Conservation (phyloP, 2,329 filamentous ascomycete genomes). For the Calycina marina region DNA sequence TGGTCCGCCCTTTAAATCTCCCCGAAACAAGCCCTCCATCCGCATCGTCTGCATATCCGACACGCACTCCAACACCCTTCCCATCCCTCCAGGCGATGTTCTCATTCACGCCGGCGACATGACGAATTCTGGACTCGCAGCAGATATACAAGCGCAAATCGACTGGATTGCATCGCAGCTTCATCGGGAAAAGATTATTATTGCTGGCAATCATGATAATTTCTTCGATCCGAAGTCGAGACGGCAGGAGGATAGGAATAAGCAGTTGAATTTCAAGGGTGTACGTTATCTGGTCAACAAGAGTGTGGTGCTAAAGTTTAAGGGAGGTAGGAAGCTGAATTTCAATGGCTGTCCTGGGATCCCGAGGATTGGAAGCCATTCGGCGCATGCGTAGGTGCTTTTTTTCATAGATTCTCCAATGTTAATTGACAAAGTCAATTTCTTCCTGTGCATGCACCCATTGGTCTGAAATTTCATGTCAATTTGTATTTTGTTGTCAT, state of each 20-base stretch:
- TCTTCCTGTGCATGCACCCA: no score
- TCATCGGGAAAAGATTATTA: constrained; percentile 66
- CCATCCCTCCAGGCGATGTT: constrained; percentile 66
- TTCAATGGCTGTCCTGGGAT: constrained; percentile 76
- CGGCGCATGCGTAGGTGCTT: constrained; percentile 41
- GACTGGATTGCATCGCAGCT: constrained; percentile 67
- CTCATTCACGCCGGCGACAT: constrained; percentile 86
- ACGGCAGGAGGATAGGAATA: constrained; percentile 37
- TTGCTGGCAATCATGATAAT: constrained; percentile 81
- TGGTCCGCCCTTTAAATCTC: constrained; percentile 45
- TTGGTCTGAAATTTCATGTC: no score
- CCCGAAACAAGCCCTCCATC: constrained; percentile 40
- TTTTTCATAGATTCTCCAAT: neutral
- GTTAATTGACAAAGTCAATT: no score
- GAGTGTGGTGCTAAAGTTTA: constrained; percentile 47
- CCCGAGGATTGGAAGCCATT: constrained; percentile 58
- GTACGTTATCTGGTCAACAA: constrained; percentile 66
- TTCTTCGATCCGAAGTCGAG: constrained; percentile 62
- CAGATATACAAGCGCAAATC: constrained; percentile 67
- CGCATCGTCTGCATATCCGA: constrained; percentile 81
- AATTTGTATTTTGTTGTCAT: no score
- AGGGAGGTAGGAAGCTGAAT: constrained; percentile 42
- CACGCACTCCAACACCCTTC: constrained; percentile 55
- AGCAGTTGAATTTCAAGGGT: constrained; percentile 46
- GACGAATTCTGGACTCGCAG: constrained; percentile 54